Evolutionary conservation across 257 asterid species (phyloP).

Genomic region (Perilla frutescens): DNA sequence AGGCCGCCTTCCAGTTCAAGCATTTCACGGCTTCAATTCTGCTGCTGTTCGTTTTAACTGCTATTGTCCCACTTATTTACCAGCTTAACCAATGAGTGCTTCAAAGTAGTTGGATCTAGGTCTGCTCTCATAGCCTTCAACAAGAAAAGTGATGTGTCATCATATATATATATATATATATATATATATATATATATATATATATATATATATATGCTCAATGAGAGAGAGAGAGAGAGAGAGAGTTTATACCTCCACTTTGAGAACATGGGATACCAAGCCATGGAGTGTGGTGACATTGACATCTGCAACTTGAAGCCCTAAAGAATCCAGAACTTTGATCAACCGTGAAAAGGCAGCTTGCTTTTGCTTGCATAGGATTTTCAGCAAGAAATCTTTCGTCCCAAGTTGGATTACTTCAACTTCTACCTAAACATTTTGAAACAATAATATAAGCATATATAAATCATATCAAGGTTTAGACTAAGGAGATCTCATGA

Average conservation of each 20-base stretch:
- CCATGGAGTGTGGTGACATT: slow-evolving; percentile 64
- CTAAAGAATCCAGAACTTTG: slow-evolving; percentile 59
- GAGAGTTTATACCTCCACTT: slow-evolving; percentile 55
- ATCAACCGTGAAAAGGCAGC: slow-evolving; percentile 62
- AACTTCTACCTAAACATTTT: slow-evolving; percentile 49
- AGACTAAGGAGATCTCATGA: neutral
- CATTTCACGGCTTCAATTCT: neutral
- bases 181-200: too few species aligned
- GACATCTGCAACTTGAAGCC: slow-evolving; percentile 66
- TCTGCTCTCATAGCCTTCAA: slow-evolving; percentile 52
- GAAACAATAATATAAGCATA: neutral
- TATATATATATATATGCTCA: too few species aligned
- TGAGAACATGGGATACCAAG: slow-evolving; percentile 52
- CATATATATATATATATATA: too few species aligned
- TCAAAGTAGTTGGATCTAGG: slow-evolving; percentile 46
- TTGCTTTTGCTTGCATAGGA: slow-evolving; percentile 47
- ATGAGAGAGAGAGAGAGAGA: neutral
- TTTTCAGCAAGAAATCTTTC: slow-evolving; percentile 58
- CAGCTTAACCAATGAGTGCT: slow-evolving; percentile 51
- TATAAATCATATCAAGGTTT: neutral
- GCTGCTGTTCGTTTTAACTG: slow-evolving; percentile 4
- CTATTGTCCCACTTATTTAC: slow-evolving; percentile 25
- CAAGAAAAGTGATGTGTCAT: slow-evolving; percentile 26
- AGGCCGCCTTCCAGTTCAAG: neutral
- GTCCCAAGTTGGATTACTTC: slow-evolving; percentile 70